phyloP scores from a whole-genome alignment of 2,329 filamentous ascomycete species.

The Talaromyces sp. region DNA sequence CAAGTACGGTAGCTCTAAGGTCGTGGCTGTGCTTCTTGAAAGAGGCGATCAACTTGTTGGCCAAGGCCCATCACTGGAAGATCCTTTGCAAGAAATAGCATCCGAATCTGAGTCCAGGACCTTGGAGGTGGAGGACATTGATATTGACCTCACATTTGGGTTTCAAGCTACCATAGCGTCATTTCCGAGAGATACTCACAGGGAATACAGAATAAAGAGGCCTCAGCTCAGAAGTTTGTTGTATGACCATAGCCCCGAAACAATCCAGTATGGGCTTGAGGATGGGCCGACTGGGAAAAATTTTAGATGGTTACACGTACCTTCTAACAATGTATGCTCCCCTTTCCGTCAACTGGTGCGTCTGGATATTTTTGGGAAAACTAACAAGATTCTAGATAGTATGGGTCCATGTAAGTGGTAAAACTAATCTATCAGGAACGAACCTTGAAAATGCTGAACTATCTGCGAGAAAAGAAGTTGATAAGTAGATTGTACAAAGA shows the following conservation, averaged over 20 bases:
- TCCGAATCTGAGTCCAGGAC: neutral
- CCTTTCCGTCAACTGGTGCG: neutral
- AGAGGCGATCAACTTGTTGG: neutral
- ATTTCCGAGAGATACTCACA: neutral
- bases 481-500: neutral
- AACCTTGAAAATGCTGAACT: neutral
- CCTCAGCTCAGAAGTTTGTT: neutral
- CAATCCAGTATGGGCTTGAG: neutral
- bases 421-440: neutral
- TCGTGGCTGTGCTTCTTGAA: neutral
- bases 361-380: neutral
- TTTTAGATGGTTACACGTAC: neutral
- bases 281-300: neutral
- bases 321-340: neutral
- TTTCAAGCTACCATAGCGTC: neutral
- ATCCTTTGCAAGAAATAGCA: neutral
- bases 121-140: neutral
- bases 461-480: neutral
- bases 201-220: neutral
- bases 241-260: neutral
- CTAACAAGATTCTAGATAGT: neutral
- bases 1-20: neutral
- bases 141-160: neutral
- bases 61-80: neutral
- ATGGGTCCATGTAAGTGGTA: neutral